Conservation (phyloP, 805 yeast genomes). For the Yarrowia porcina region DNA sequence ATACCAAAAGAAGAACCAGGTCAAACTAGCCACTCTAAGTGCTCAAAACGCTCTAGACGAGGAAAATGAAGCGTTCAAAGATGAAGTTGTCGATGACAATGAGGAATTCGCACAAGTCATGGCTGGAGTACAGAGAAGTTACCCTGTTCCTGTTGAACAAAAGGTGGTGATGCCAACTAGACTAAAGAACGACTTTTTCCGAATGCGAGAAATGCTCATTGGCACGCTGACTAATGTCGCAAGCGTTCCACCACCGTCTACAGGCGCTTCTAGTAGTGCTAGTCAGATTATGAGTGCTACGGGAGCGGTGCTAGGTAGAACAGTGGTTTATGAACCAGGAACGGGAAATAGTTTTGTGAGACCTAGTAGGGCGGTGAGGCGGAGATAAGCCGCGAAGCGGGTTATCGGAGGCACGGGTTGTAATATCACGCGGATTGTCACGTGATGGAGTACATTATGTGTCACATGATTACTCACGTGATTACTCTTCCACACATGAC, state of each 20-base stretch:
- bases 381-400: not conserved
- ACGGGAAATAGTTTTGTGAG: slow-evolving; percentile 35
- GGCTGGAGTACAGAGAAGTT: slow-evolving; percentile 74
- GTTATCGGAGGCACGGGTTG: too few species aligned
- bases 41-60: slow-evolving; percentile 40
- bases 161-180: slow-evolving; percentile 67
- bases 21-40: slow-evolving; percentile 59
- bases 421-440: too few species aligned
- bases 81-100: slow-evolving; percentile 59
- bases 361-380: slow-evolving; percentile 33
- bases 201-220: slow-evolving; percentile 94
- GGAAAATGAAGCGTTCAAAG: slow-evolving; percentile 35
- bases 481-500: too few species aligned
- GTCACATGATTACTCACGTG: too few species aligned
- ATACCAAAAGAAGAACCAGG: slow-evolving; percentile 86
- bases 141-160: slow-evolving; percentile 80
- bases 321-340: slow-evolving; percentile 36
- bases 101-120: slow-evolving; percentile 88
- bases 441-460: too few species aligned
- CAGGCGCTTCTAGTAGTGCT: slow-evolving; percentile 23
- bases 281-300: slow-evolving; percentile 37
- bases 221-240: slow-evolving; percentile 50
- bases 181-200: slow-evolving; percentile 66
- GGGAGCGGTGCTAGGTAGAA: slow-evolving; percentile 38
- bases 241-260: not conserved